phyloP scores from a whole-genome alignment of 371 early-diverging fungal species.

The Mucor plumbeus region DNA sequence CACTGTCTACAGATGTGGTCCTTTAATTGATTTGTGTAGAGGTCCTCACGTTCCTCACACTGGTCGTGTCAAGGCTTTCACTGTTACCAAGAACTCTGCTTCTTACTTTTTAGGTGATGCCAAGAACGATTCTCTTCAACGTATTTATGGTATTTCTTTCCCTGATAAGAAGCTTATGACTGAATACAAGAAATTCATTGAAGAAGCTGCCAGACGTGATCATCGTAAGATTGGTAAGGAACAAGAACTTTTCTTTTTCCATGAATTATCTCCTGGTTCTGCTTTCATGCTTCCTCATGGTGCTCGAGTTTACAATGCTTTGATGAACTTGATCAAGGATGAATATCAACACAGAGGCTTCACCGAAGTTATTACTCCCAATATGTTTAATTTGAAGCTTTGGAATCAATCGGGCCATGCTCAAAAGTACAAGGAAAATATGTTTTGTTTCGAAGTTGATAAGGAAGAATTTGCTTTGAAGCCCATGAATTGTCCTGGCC shows the following conservation, averaged over 20 bases:
- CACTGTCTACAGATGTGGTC: slow-evolving; percentile 98
- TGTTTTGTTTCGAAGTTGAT: slow-evolving; percentile 94
- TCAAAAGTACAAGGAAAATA: slow-evolving; percentile 98
- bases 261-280: slow-evolving; percentile 96
- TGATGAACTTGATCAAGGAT: slow-evolving; percentile 85
- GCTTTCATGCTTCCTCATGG: slow-evolving; percentile 99
- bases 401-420: slow-evolving; percentile 99
- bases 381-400: slow-evolving; percentile 94
- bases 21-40: slow-evolving; percentile 98
- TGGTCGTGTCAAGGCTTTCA: slow-evolving; percentile 93
- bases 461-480: slow-evolving; percentile 95
- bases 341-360: slow-evolving; percentile 84
- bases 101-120: slow-evolving; percentile 99
- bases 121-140: slow-evolving; percentile 96
- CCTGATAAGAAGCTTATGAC: slow-evolving; percentile 96
- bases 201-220: slow-evolving; percentile 97
- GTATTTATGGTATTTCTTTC: slow-evolving; percentile 99
- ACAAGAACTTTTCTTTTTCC: slow-evolving; percentile 98
- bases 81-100: slow-evolving; percentile 95
- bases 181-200: slow-evolving; percentile 92
- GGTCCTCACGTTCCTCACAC: slow-evolving; percentile 99
- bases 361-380: slow-evolving; percentile 97
- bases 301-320: slow-evolving; percentile 92
- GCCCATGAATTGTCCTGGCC: slow-evolving; percentile 99
- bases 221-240: slow-evolving; percentile 97